Conservation (phyloP, 306 rosid genomes). For the Lablab purpureus region DNA sequence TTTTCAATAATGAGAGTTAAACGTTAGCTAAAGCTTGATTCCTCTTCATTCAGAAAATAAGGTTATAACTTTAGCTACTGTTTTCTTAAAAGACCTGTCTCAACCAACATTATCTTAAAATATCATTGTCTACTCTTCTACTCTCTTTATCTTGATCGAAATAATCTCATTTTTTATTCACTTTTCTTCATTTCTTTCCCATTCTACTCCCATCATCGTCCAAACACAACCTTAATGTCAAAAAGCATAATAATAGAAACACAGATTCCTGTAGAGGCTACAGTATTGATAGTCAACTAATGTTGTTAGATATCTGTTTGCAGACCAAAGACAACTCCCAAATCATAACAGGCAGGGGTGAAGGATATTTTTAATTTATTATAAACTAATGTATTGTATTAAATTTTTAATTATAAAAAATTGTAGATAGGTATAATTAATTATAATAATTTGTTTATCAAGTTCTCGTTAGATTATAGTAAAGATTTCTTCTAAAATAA, state of each 20-base stretch:
- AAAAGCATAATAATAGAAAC: slow-evolving; percentile 22
- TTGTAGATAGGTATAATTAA: no score
- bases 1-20: not conserved
- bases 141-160: no score
- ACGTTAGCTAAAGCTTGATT: not conserved
- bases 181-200: no score
- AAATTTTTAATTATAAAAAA: no score
- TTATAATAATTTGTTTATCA: no score
- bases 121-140: not conserved
- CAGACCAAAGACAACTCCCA: not conserved
- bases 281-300: slow-evolving; percentile 1
- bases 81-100: slow-evolving; percentile 25
- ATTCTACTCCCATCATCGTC: no score
- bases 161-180: no score
- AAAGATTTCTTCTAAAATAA: no score
- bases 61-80: not conserved
- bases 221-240: slow-evolving; percentile 8
- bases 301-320: slow-evolving; percentile 18
- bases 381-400: no score
- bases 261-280: slow-evolving; percentile 20
- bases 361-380: no score
- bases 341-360: slow-evolving; percentile 8
- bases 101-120: slow-evolving; percentile 20
- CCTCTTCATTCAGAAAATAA: no score
- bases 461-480: no score